phyloP scores from a whole-genome alignment of 1,284 basidiomycete species.

The Sanghuangporus sanghuang region DNA sequence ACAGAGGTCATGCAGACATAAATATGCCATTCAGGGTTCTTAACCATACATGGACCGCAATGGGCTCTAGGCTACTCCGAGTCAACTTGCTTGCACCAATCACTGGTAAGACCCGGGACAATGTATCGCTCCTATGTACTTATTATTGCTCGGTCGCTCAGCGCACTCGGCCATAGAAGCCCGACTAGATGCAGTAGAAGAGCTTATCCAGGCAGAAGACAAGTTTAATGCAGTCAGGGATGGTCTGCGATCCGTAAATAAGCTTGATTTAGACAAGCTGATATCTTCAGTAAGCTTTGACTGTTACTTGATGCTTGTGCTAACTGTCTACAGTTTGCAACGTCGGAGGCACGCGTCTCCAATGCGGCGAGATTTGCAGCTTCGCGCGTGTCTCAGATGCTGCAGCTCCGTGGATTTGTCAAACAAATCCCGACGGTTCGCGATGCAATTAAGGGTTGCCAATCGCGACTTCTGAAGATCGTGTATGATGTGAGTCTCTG shows the following conservation, averaged over 20 bases:
- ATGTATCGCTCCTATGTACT: not conserved
- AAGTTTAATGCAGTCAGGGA: constrained; percentile 64
- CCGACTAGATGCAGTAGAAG: constrained; percentile 82
- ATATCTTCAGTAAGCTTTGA: constrained; percentile 55
- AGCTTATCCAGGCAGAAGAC: constrained; percentile 73
- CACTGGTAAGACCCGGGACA: constrained; percentile 44
- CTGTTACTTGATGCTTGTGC: not conserved
- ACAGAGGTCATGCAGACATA: not conserved
- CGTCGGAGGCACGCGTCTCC: constrained; percentile 50
- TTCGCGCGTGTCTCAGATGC: constrained; percentile 68
- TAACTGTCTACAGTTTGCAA: constrained; percentile 44
- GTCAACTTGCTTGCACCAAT: constrained; percentile 82
- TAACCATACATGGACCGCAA: constrained; percentile 83
- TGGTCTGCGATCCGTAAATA: constrained; percentile 65
- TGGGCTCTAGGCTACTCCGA: constrained; percentile 78
- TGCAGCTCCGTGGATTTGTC: constrained; percentile 68
- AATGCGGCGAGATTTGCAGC: constrained; percentile 60
- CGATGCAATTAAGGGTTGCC: constrained; percentile 53
- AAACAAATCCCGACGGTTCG: constrained; percentile 57
- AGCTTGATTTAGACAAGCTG: constrained; percentile 86
- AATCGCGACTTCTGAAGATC: constrained; percentile 56
- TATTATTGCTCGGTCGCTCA: constrained; percentile 22
- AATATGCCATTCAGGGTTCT: constrained; percentile 41
- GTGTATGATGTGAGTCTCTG: constrained; percentile 46
- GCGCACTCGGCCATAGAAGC: constrained; percentile 67